Base-by-base conservation (phyloP, 495 filamentous ascomycete genomes). In the Lophium mytilinum region DNA sequence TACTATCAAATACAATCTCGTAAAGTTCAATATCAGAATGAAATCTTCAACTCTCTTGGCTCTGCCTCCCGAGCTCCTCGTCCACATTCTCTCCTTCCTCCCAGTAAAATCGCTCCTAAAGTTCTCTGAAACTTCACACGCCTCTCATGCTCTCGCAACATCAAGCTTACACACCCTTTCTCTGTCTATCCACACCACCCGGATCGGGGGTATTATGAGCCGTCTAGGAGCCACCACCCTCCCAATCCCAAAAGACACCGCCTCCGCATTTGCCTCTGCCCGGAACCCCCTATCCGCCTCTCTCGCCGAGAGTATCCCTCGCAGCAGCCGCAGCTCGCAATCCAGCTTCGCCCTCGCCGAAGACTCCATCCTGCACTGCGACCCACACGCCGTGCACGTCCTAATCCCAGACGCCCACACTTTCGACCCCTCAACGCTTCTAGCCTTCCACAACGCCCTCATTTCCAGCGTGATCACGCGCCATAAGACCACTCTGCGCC, bases 401-500 rank as follows among this genome's bases (percentile, higher is more conserved):
- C 8, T 64, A 12, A 62, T 68, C 19, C 63, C 63, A n/a, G 47
- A 57, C 39, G 52, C 63, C 6, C 36, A 54, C 15, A 39, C 18
- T 3, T 60, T 54, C 35, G 42, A 51, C 37, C 43, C 41, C 49
- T 18, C 19, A 33, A 57, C 51, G 0, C 53, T 66, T 5, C 48
- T 63, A 12, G 17, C 33, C 21, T 68, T 66, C 54, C 63, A 68
- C 43, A 61, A 53, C 1, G 55, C 50, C 11, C 62, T 68, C 9
- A 59, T 49, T 8, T 40, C 35, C 3, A 56, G 47, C 47, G 42
- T 68, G 19, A 33, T 68, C 7, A 7, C 84, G 17, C 56, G 66
- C 9, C 61, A 68, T 37, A 49, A 51, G 17, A 21, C 17, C 48
- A 52, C 53, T 5, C 50, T 68, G 6, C 40, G 60, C 6, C 52